Evolutionary conservation across 2,329 filamentous ascomycete species (phyloP).

Genomic region (Monilinia polystroma): DNA sequence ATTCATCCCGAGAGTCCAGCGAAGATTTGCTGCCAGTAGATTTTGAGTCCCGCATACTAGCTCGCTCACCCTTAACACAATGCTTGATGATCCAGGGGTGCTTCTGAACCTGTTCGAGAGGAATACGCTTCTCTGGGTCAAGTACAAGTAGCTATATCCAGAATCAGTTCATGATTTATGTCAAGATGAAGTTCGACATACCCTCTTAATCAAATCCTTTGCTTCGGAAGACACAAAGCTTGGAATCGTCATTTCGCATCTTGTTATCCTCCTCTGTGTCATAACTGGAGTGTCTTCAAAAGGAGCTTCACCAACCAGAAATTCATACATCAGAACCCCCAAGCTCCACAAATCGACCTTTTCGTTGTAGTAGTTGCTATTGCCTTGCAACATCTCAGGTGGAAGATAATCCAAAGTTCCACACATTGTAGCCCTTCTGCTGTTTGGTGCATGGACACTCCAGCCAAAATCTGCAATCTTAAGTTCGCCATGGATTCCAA

Average conservation of each 20-base stretch:
- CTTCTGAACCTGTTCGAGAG: conserved; percentile 80
- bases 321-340: conserved; percentile 94
- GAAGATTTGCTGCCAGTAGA: conserved; percentile 39
- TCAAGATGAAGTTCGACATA: conserved; percentile 45
- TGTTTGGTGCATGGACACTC: conserved; percentile 97
- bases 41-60: conserved; percentile 40
- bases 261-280: conserved; percentile 86
- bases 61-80: conserved; percentile 55
- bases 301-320: conserved; percentile 90
- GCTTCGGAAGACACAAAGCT: conserved; percentile 89
- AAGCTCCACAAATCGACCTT: conserved; percentile 97
- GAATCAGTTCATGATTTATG: conserved; percentile 26
- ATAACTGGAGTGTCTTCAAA: conserved; percentile 95
- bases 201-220: conserved; percentile 86
- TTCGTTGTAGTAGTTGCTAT: conserved; percentile 87
- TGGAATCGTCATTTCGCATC: conserved; percentile 90
- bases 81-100: conserved; percentile 98
- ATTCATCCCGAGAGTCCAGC: conserved; percentile 31
- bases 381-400: conserved; percentile 92
- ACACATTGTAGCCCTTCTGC: conserved; percentile 90
- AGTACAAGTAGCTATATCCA: conserved; percentile 71
- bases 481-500: conserved; percentile 95
- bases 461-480: conserved; percentile 99
- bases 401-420: conserved; percentile 96
- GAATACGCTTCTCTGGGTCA: conserved; percentile 89